A percentile compares a stretch with the other conserved stretches of the same genome.
phyloP scores from a whole-genome alignment of 2,329 filamentous ascomycete genomes.

The Cytospora chrysosperma region DNA sequence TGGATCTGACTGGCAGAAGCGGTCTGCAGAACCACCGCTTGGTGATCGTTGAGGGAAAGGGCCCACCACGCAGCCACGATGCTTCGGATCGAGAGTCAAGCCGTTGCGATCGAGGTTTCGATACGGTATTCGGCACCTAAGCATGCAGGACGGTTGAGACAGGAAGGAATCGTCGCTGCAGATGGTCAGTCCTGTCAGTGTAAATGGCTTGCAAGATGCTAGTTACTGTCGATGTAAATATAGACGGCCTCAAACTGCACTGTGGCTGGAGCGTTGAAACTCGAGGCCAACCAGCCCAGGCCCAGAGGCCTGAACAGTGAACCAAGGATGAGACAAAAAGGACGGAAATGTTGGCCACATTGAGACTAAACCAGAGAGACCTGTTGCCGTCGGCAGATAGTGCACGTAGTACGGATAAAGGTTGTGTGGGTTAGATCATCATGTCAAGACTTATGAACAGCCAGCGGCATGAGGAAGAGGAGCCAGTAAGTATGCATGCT shows the following conservation, averaged over 20 bases:
- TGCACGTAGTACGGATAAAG: too few species aligned
- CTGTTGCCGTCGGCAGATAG: neutral
- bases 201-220: neutral
- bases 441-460: neutral
- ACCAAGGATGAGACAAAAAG: neutral
- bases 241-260: neutral
- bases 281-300: neutral
- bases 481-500: constrained; percentile 6
- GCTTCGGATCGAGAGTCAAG: neutral
- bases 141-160: neutral
- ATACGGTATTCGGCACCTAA: neutral
- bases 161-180: neutral
- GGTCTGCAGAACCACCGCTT: neutral
- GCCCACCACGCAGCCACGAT: neutral
- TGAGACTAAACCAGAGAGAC: neutral
- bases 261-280: constrained; percentile 1
- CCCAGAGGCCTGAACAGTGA: neutral
- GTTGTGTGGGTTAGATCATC: too few species aligned
- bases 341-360: neutral
- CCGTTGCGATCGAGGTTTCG: neutral
- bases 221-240: neutral
- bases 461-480: neutral
- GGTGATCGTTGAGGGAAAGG: neutral
- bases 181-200: neutral
- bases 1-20: neutral